Evolutionary conservation across 176 grass and related monocot species (phyloP).

Genomic region (Paspalum vaginatum): DNA sequence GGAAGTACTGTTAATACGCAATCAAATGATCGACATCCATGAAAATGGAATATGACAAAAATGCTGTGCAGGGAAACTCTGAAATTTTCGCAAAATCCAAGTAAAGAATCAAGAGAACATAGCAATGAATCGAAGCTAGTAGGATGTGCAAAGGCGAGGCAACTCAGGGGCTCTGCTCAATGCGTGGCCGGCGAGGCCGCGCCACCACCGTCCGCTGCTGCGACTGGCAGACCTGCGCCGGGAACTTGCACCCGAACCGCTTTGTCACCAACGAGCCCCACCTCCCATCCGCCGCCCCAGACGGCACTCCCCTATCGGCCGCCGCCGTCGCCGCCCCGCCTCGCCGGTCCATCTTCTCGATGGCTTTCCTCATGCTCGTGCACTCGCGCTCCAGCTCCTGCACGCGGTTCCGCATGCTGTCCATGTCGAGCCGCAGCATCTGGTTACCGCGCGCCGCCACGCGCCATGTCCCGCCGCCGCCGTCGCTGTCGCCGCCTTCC

Average conservation of each 20-base stretch:
- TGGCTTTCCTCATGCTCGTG: slow-evolving; percentile 84
- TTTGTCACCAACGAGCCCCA: slow-evolving; percentile 68
- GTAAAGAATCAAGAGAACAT: slow-evolving; percentile 55
- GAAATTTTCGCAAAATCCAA: slow-evolving; percentile 49
- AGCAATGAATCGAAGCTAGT: slow-evolving; percentile 43
- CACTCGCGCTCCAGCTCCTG: slow-evolving; percentile 94
- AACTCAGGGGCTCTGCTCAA: slow-evolving; percentile 76
- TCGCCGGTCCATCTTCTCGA: slow-evolving; percentile 76
- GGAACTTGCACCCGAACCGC: slow-evolving; percentile 88
- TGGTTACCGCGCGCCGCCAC: slow-evolving; percentile 73
- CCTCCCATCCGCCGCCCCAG: slow-evolving; percentile 37
- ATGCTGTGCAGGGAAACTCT: slow-evolving; percentile 13
- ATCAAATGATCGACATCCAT: slow-evolving; percentile 21
- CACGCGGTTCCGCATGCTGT: slow-evolving; percentile 93
- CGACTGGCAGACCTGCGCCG: slow-evolving; percentile 88
- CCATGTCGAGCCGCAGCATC: slow-evolving; percentile 93
- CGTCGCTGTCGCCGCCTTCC: slow-evolving; percentile 39
- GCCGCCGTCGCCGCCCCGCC: slow-evolving; percentile 2
- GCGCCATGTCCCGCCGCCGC: slow-evolving; percentile 53
- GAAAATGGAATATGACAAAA: slow-evolving; percentile 23
- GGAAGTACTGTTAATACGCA: background rate
- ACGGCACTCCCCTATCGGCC: background rate
- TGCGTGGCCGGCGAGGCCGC: slow-evolving; percentile 62
- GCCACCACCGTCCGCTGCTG: slow-evolving; percentile 76
- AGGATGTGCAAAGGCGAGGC: slow-evolving; percentile 29